Conservation (phyloP, 345 rosid genomes). For the Mangifera indica region DNA sequence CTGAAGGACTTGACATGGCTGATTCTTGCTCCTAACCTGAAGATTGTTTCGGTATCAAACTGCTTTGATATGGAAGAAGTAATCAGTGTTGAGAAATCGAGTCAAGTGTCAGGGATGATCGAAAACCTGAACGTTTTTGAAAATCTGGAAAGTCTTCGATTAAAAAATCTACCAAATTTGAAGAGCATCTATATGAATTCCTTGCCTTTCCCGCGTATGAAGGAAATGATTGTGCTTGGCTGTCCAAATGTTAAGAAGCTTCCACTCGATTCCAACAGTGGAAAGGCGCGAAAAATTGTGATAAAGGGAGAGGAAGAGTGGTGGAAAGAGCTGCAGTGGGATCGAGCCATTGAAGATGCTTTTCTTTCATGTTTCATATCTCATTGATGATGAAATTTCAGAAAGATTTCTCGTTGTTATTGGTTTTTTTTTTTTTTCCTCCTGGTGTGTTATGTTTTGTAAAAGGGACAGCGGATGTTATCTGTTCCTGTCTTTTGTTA, state of each 20-base stretch:
- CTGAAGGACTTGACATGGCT: conserved; percentile 19
- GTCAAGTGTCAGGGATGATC: background rate
- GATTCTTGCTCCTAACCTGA: conserved; percentile 10
- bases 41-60: background rate
- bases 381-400: background rate
- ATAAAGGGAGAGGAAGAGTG: background rate
- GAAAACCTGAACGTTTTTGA: background rate
- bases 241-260: conserved; percentile 18
- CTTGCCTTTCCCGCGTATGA: conserved; percentile 4
- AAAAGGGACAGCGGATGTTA: too few species aligned
- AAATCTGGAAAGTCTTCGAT: background rate
- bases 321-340: background rate
- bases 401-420: too few species aligned
- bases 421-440: too few species aligned
- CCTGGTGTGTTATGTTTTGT: too few species aligned
- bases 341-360: conserved; percentile 6
- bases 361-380: conserved; percentile 4
- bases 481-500: too few species aligned
- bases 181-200: conserved; percentile 13
- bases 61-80: conserved; percentile 4
- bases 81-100: background rate
- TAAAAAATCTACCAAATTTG: background rate
- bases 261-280: conserved; percentile 12
- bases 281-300: background rate
- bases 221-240: background rate